Base-by-base conservation (phyloP, 2,329 filamentous ascomycete genomes). In the Biscogniauxia marginata region DNA sequence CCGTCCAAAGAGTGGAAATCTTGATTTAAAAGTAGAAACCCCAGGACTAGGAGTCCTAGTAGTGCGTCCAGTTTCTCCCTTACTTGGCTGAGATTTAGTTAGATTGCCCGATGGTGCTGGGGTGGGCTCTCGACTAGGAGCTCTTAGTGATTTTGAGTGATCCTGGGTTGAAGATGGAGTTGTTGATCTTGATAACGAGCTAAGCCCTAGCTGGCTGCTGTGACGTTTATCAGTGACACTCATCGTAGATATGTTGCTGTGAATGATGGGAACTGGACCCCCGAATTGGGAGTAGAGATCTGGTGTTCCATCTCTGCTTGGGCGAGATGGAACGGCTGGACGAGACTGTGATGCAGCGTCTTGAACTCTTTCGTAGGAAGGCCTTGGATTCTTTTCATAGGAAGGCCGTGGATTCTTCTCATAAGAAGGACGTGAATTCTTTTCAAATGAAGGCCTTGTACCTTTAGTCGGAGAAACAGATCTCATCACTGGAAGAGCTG, bases 1-100 rank as follows among this genome's bases (percentile, higher is more conserved):
- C 62, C 88, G 84, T 7, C 87, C 79, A 65, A 96, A 96, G 53
- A 96, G 80, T 1, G 89, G 88, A 70, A 96, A 95, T 2, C 88
- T 84, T 7, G 83, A 80, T 63, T 76, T 79, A 39, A 85, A 84
- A 11, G 82, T 81, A 8, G 79, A 80, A 3, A 84, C 75, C 52
- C 79, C 83, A 2, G 85, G 83, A 59, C 79, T 86, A 55, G 77
- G 84, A 44, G 75, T 75, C 65, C 82, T 75, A 61, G 74, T 69
- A 8, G 62, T 50, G 49, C 70, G 70, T 23, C 65, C 61, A 34
- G 65, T 46, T 34, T 72, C 70, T 46, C 50, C 48, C 48, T 61
- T 70, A 51, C n/a, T 68, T 65, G 52, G 60, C 53, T 61, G 62
- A 20, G 56, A 19, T 22, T 30, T 56, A 30, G 58, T 46, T 20